A percentile compares a stretch with the other conserved stretches of the same genome.
These are phyloP conservation scores for Clonostachys chloroleuca DNA, from an alignment of 2,329 filamentous ascomycete species.

Conservation along the genomic window DNA sequence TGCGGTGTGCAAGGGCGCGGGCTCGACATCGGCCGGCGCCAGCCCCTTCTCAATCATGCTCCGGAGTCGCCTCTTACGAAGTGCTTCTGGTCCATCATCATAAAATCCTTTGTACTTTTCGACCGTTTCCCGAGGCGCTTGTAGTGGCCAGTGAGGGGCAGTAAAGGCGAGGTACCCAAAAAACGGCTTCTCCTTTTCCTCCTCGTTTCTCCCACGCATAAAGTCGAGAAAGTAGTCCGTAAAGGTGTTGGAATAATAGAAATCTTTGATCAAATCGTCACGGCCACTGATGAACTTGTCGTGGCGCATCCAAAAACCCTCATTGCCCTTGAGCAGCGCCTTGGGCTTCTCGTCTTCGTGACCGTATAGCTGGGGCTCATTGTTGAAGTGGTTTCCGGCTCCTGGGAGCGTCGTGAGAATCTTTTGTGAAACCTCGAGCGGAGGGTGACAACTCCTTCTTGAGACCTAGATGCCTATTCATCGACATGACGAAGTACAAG, in stretches of 20 bases:
- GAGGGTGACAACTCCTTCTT: background rate
- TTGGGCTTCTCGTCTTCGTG: conserved; percentile 5
- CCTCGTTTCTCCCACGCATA: conserved; percentile 39
- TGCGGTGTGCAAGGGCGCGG: conserved; percentile 11
- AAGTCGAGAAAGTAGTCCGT: conserved; percentile 46
- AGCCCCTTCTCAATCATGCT: conserved; percentile 53
- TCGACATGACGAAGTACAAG: background rate
- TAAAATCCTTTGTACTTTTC: conserved; percentile 57
- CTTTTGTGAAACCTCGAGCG: conserved; percentile 53
- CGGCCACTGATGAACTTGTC: too few species aligned
- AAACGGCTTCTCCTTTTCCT: conserved; percentile 34
- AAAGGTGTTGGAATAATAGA: conserved; percentile 47
- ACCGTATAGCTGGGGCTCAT: conserved; percentile 21
- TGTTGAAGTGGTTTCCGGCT: conserved; percentile 45
- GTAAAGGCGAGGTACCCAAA: conserved; percentile 59
- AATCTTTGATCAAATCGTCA: conserved; percentile 29
- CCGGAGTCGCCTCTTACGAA: conserved; percentile 46
- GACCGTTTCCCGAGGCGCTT: conserved; percentile 49
- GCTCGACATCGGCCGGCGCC: conserved; percentile 36
- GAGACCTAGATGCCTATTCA: background rate
- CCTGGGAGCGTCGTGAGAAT: conserved; percentile 56
- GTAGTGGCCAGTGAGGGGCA: conserved; percentile 60
- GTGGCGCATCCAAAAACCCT: too few species aligned
- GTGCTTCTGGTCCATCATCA: conserved; percentile 53
- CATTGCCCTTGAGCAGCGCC: too few species aligned